Conservation (phyloP, 1,139 yeast genomes). For the Meyerozyma sp. region DNA sequence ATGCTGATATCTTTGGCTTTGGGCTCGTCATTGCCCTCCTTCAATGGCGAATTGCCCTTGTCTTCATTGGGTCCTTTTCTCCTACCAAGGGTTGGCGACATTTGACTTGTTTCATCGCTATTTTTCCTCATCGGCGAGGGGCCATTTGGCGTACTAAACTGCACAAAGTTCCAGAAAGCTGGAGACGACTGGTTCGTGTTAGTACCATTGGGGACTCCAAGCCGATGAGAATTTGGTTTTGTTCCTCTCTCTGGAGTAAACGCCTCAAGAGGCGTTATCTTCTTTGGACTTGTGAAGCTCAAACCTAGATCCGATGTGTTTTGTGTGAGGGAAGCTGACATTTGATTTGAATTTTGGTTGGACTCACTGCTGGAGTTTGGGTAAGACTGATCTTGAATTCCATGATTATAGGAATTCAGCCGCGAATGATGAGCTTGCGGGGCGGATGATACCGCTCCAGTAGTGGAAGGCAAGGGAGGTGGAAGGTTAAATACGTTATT, state of each 20-base stretch:
- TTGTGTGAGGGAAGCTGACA: conserved; percentile 15
- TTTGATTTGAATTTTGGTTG: conserved; percentile 5
- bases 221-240: conserved; percentile 18
- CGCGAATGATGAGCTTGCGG: conserved; percentile 19
- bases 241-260: conserved; percentile 79
- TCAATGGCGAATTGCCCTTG: conserved; percentile 1
- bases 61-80: conserved; percentile 17
- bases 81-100: conserved; percentile 34
- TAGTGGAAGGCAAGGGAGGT: conserved; percentile 24
- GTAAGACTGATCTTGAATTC: conserved; percentile 8
- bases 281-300: conserved; percentile 48
- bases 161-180: conserved; percentile 75
- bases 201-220: conserved; percentile 16
- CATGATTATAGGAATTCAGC: conserved; percentile 23
- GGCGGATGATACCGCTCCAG: conserved; percentile 8
- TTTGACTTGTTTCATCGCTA: conserved; percentile 33
- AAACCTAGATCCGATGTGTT: conserved; percentile 30
- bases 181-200: conserved; percentile 54
- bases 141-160: conserved; percentile 64
- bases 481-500: conserved; percentile 29
- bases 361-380: conserved; percentile 6
- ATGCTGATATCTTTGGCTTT: not conserved
- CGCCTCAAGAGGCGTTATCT: conserved; percentile 66
- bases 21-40: not conserved
- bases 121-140: conserved; percentile 40